Evolutionary conservation across 2,329 filamentous ascomycete genomes (phyloP), one percentile per base, ranked within the genome.

Genomic region (Elsinoe fawcettii): DNA sequence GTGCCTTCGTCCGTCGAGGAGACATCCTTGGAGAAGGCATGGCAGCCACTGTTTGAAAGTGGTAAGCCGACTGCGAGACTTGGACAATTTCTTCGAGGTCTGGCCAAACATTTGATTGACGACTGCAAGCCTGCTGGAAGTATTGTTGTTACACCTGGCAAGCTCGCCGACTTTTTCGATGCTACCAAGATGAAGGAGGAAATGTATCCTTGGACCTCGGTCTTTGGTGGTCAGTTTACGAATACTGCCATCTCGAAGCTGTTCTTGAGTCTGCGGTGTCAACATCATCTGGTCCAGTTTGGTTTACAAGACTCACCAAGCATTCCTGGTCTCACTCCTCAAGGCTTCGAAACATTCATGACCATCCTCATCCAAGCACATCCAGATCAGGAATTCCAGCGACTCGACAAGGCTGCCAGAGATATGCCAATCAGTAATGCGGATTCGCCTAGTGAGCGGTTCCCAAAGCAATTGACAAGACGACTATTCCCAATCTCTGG

Each of bases 401-500:
- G 90, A 8, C 75, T 96, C 3, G 77, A 82, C 43, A 83, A 80
- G 58, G 81, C 89, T 20, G 80, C 91, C 2, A 70, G 82, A 2
- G 79, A 85, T 44, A 81, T 91, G 70, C 86, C 88, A 0, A 86
- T 95, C 63, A 83, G 69, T 64, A 82, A 85, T 56, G 77, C 83
- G 0, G 75, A 78, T 56, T 80, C 86, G 49, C 80, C 78, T 61
- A 82, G 80, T 9, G 87, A 91, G 69, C 77, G 87, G 2, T 85
- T 95, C 56, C 90, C 90, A 0, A 90, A 88, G 62, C 85, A 90
- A 63, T 77, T 95, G 2, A 85, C 88, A 1, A 78, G 89, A 39
- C 79, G 86, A 54, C 75, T 93, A 2, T 81, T 95, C 37, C 90
- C 90, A 0, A 73, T 74, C 0, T 69, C 71, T 6, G 75, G 80